Evolutionary conservation across 805 yeast species (phyloP), one percentile per base, ranked within the genome.

Genomic region (Candida ponderosae): DNA sequence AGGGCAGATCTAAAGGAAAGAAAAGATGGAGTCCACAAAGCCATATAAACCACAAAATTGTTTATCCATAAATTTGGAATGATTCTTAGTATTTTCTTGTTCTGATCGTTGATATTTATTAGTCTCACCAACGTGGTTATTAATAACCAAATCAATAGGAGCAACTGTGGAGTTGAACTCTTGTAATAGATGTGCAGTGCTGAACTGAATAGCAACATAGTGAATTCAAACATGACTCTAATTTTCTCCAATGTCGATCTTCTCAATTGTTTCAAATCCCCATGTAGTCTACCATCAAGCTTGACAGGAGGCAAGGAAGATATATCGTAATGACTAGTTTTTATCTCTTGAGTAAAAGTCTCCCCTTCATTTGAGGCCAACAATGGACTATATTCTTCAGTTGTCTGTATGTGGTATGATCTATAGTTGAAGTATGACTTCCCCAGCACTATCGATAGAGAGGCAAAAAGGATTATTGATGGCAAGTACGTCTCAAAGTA

Each of bases 1-100:
- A 70, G 38, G 6, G 78, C 77, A 0, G 88, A 77, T 56, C 90
- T 73, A 46, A 75, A 70, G 13, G 71, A 57, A 24, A 80, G 45
- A 3, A 68, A 43, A 14, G 75, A 60, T 6, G 76, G 67, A 33
- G 71, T 49, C 47, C 74, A 59, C 40, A 68, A 59, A 40, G 68
- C 48, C 36, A 72, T 45, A 53, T 79, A 79, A 28, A 76, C 54
- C 13, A 66, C 51, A 31, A 81, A 72, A 10, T 80, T 70, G 41
- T 76, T 77, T 21, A 67, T 66, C 85, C 88, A 83, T 34, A 81
- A 54, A 40, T 76, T 70, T 18, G 86, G 85, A 9, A 70, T 52
- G 4, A 57, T 40, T 50, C 56, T 34, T 40, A 45, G 44, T 10
- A 56, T 37, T 15, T 38, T 41, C 21, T 28, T 31, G 17, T 48